A percentile compares a stretch with the other conserved stretches of the same genome.
phyloP scores from a whole-genome alignment of 225 moss, liverwort and hornwort species.

The Neckera pumila region DNA sequence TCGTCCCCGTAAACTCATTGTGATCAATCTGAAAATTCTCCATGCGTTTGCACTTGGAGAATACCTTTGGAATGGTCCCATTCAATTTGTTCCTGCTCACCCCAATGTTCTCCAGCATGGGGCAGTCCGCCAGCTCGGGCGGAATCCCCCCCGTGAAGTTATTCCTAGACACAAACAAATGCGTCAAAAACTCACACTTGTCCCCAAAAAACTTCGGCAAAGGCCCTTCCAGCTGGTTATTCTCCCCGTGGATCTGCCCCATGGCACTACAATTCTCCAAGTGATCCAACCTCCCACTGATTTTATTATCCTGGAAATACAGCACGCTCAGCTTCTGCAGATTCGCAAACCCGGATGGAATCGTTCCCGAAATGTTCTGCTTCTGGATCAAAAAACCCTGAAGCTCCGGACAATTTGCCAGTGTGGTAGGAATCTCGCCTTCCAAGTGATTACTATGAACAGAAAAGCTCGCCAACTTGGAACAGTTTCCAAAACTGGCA shows the following conservation, averaged over 20 bases:
- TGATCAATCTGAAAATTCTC: constrained; percentile 52
- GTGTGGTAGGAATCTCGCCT: constrained; percentile 4
- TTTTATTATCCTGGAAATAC: background rate
- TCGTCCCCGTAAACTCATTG: constrained; percentile 32
- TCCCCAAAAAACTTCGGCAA: constrained; percentile 17
- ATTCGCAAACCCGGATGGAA: constrained; percentile 16
- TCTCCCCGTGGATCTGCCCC: constrained; percentile 15
- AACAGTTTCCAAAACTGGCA: constrained; percentile 23
- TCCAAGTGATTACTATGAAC: background rate
- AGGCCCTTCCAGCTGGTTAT: constrained; percentile 15
- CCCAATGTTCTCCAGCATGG: constrained; percentile 20
- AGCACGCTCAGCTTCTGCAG: constrained; percentile 7
- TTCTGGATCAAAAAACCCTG: background rate
- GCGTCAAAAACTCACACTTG: background rate
- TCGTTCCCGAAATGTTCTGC: constrained; percentile 9
- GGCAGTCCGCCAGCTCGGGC: constrained; percentile 6
- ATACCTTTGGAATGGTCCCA: constrained; percentile 40
- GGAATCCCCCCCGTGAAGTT: constrained; percentile 19
- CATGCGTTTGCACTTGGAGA: constrained; percentile 26
- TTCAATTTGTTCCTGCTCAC: constrained; percentile 54
- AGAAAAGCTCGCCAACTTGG: constrained; percentile 9
- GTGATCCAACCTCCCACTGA: constrained; percentile 3
- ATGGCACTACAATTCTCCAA: constrained; percentile 23
- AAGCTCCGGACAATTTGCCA: constrained; percentile 11
- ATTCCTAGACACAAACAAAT: constrained; percentile 17